Percentiles rank a stretch among this genome's conserved stretches.
phyloP scores from a whole-genome alignment of 2,329 filamentous ascomycete species.

The Sphaerulina vaccinii region DNA sequence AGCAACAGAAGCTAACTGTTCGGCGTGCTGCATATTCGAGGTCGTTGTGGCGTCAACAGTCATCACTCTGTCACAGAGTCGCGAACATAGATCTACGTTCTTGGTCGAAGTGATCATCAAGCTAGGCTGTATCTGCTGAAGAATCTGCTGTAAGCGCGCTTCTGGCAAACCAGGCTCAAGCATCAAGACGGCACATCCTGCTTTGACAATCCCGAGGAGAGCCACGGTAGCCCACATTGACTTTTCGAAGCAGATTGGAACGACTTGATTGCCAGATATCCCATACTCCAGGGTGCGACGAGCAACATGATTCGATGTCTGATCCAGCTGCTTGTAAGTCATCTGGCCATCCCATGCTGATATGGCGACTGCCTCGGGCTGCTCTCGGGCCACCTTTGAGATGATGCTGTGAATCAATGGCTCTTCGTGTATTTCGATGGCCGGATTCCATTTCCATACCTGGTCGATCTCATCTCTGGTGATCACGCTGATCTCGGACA shows the following conservation, averaged over 20 bases:
- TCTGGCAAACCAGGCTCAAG: conserved; percentile 21
- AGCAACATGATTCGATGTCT: not conserved
- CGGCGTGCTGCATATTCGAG: not conserved
- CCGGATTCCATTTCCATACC: conserved; percentile 4
- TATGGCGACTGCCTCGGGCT: conserved; percentile 7
- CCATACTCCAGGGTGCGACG: not conserved
- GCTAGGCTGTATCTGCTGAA: conserved; percentile 28
- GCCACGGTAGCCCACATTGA: conserved; percentile 31
- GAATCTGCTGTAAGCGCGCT: conserved; percentile 32
- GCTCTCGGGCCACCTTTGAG: not conserved
- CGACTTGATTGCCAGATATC: conserved; percentile 12
- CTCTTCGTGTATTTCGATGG: not conserved
- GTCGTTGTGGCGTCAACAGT: too few relatives aligned
- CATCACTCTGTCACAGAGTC: not conserved
- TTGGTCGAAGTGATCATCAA: conserved; percentile 10
- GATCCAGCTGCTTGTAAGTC: conserved; percentile 30
- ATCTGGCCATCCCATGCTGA: conserved; percentile 33
- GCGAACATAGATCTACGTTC: not conserved
- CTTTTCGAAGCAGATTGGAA: conserved; percentile 34
- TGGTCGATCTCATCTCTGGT: conserved; percentile 6
- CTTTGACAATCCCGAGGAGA: conserved; percentile 33
- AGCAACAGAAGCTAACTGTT: not conserved
- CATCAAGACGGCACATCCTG: conserved; percentile 31
- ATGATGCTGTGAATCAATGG: conserved; percentile 2
- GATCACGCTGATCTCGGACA: conserved; percentile 1